Evolutionary conservation across 805 yeast genomes (phyloP), one percentile per base, ranked within the genome.

Genomic region (Cyberlindnera subsufficiens): DNA sequence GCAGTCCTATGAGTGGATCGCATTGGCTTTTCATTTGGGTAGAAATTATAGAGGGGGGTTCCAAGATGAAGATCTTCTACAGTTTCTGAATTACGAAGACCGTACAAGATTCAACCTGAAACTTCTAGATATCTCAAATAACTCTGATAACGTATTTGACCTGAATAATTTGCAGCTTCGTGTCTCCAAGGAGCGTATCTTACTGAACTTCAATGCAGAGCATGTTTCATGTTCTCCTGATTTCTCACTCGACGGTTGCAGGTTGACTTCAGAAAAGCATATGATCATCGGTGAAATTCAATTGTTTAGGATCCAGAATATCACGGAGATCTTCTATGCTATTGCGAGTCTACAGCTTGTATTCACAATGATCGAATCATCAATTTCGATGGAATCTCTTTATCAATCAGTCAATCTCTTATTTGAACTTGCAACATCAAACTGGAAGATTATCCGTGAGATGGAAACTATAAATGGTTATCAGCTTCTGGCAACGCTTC

Each of bases 401-500:
- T 56, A 61, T 11, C 49, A 55, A 6, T 53, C 71, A 1, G 46
- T 80, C 6, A 56, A 63, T 2, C 43, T 75, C 0, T 59, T 81
- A 3, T 67, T 81, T 29, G 55, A 58, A 13, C 37, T 75, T 1
- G 55, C 81, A 10, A 58, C 65, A n/a, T 63, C 65, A 27, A 70
- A 75, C 46, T 70, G 81, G 73, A 65, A 80, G 33, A 62, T 73
- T 40, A 59, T 68, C 25, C 71, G 72, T 38, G 87, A 81, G 46
- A 75, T 82, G 54, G 86, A 80, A 50, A 65, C 71, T 15, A 64
- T 67, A 3, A 74, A 73, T 49, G 89, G 89, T 1, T 84, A 78
- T 52, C 77, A 77, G 20, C 68, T 81, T 3, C 55, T 84, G 2
- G 71, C 75, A 0, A 71, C 81, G 0, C 54, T 84, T 8, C 52